Percentiles rank a stretch among this genome's conserved stretches.
These are phyloP conservation scores for Arthrobotrys entomopaga DNA, from an alignment of 2,329 filamentous ascomycete genomes.

Conservation along the genomic window DNA sequence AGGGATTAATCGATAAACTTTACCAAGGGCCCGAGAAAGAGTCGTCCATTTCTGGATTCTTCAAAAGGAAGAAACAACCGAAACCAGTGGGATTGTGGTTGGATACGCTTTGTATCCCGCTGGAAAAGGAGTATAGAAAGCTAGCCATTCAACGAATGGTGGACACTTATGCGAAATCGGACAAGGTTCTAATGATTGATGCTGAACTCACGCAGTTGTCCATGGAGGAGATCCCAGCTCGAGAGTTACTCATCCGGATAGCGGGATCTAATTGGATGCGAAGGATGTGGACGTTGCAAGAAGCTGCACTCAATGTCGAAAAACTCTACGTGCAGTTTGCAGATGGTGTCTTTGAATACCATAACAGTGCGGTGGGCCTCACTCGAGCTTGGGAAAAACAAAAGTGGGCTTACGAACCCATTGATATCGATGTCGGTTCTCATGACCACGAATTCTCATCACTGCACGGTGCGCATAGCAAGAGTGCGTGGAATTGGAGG, in stretches of 20 bases:
- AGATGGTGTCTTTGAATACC: constrained; percentile 34
- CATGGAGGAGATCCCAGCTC: constrained; percentile 30
- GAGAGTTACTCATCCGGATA: constrained; percentile 51
- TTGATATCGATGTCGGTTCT: constrained; percentile 22
- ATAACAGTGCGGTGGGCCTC: background rate
- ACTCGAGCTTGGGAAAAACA: constrained; percentile 31
- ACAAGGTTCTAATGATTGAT: constrained; percentile 55
- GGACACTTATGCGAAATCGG: constrained; percentile 50
- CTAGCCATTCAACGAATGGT: constrained; percentile 51
- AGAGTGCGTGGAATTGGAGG: constrained; percentile 5
- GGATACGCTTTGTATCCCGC: constrained; percentile 55
- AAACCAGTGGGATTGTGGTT: constrained; percentile 49
- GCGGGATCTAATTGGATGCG: constrained; percentile 55
- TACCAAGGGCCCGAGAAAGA: constrained; percentile 13
- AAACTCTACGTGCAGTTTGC: constrained; percentile 42
- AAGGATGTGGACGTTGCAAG: constrained; percentile 56
- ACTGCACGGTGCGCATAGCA: constrained; percentile 17
- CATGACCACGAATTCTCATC: constrained; percentile 31
- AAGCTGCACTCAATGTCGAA: constrained; percentile 51
- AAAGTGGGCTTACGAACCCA: constrained; percentile 35
- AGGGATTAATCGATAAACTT: constrained; percentile 30
- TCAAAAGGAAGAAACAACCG: constrained; percentile 27
- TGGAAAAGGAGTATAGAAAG: constrained; percentile 41
- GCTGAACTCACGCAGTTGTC: constrained; percentile 42
- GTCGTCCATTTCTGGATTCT: constrained; percentile 13